phyloP scores from a whole-genome alignment of 2,329 filamentous ascomycete species.

The Leptographium galeiforme region DNA sequence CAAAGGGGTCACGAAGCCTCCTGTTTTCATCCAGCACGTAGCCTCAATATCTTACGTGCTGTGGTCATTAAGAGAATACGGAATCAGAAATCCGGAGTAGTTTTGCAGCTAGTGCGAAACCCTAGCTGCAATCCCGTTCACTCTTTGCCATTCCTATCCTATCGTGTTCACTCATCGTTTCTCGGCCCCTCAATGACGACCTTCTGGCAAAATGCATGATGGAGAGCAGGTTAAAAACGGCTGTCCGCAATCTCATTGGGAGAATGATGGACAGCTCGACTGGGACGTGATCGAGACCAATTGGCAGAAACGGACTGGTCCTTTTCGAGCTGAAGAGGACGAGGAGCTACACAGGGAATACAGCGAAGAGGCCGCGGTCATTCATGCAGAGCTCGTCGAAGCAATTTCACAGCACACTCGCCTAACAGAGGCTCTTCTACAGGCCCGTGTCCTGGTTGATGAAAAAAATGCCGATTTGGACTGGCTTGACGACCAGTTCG shows the following conservation, averaged over 20 bases:
- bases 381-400: constrained; percentile 19
- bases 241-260: background rate
- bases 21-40: no score
- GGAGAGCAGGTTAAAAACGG: background rate
- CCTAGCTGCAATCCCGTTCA: background rate
- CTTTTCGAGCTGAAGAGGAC: constrained; percentile 15
- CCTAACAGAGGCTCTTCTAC: constrained; percentile 23
- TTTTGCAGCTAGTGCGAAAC: no score
- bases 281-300: constrained; percentile 26
- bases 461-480: constrained; percentile 7
- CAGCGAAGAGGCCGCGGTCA: constrained; percentile 15
- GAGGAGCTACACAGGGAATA: constrained; percentile 20
- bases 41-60: no score
- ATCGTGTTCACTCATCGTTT: background rate
- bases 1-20: no score
- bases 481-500: constrained; percentile 9
- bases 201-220: background rate
- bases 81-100: no score
- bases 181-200: background rate
- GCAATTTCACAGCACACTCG: constrained; percentile 24
- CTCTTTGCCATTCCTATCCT: background rate
- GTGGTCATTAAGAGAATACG: no score
- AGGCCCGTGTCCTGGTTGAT: constrained; percentile 13
- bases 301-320: constrained; percentile 14
- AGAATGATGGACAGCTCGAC: background rate